Evolutionary conservation across 495 filamentous ascomycete species (phyloP).

Genomic region (Stereocaulon alpinum): DNA sequence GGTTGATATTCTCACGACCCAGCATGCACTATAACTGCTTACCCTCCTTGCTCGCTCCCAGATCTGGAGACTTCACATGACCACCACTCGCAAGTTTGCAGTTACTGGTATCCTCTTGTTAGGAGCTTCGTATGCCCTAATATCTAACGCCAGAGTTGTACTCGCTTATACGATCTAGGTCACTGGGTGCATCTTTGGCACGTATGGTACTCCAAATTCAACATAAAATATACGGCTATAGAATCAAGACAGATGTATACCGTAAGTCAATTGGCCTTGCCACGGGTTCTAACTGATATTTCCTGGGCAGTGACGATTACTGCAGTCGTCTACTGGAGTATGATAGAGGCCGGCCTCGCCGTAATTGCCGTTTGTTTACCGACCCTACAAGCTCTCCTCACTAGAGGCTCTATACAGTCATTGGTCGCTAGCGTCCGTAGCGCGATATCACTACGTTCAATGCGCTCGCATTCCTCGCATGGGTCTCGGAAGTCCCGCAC

Average conservation of each 20-base stretch:
- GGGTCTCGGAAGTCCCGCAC: no score
- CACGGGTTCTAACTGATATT: not conserved
- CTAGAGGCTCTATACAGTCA: constrained; percentile 11
- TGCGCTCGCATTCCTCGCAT: no score
- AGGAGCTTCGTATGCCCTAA: not conserved
- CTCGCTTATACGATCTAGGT: not conserved
- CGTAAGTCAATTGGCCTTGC: not conserved
- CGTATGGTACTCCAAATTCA: constrained; percentile 11
- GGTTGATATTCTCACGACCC: not conserved
- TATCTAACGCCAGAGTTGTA: not conserved
- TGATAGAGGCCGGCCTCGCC: constrained; percentile 20
- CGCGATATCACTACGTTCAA: not conserved
- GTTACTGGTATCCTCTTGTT: constrained; percentile 6
- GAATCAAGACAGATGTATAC: not conserved
- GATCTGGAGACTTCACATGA: constrained; percentile 17
- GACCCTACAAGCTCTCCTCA: constrained; percentile 16
- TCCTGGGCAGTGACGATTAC: constrained; percentile 6
- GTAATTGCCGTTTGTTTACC: constrained; percentile 23
- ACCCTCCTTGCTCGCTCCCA: not conserved
- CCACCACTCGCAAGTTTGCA: not conserved
- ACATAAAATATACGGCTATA: not conserved
- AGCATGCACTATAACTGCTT: no score
- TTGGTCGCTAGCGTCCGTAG: constrained; percentile 13
- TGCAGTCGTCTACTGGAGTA: constrained; percentile 19
- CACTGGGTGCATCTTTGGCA: constrained; percentile 5